Evolutionary conservation across 352 stramenopile genomes (phyloP).

Genomic region (Blastocystis sp.): DNA sequence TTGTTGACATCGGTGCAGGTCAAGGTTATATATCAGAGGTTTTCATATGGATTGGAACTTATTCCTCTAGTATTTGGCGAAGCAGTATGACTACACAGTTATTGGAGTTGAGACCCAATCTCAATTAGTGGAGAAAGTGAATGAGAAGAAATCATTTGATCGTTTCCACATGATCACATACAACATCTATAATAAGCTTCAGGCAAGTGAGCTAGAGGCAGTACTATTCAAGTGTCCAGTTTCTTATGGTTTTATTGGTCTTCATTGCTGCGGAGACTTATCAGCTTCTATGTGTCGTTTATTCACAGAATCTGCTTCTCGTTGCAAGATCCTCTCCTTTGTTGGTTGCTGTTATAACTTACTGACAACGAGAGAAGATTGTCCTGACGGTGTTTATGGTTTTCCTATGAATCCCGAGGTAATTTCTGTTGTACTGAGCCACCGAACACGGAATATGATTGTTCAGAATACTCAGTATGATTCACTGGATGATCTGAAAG

Average conservation of each 20-base stretch:
- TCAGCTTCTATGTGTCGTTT: constrained; percentile 62
- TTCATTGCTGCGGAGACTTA: constrained; percentile 54
- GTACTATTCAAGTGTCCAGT: background rate
- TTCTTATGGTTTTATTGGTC: constrained; percentile 47
- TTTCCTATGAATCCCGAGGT: constrained; percentile 25
- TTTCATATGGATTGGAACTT: background rate
- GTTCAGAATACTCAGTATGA: constrained; percentile 52
- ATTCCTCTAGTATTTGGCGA: constrained; percentile 10
- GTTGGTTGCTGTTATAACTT: constrained; percentile 61
- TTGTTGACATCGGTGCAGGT: constrained; percentile 51
- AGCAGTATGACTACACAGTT: constrained; percentile 3
- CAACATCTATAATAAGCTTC: constrained; percentile 37
- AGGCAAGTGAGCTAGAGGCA: background rate
- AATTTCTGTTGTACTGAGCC: background rate
- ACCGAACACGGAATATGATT: background rate
- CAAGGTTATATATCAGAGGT: constrained; percentile 43
- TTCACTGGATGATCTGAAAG: background rate
- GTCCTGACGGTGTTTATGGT: background rate
- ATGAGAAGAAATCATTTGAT: background rate
- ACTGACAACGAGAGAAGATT: background rate
- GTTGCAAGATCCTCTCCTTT: constrained; percentile 33
- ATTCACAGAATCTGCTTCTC: background rate
- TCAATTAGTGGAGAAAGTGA: constrained; percentile 44
- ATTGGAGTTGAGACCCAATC: constrained; percentile 45
- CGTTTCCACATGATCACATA: constrained; percentile 55